Evolutionary conservation across 352 stramenopile genomes (phyloP).

Genomic region (Saprolegnia parasitica): DNA sequence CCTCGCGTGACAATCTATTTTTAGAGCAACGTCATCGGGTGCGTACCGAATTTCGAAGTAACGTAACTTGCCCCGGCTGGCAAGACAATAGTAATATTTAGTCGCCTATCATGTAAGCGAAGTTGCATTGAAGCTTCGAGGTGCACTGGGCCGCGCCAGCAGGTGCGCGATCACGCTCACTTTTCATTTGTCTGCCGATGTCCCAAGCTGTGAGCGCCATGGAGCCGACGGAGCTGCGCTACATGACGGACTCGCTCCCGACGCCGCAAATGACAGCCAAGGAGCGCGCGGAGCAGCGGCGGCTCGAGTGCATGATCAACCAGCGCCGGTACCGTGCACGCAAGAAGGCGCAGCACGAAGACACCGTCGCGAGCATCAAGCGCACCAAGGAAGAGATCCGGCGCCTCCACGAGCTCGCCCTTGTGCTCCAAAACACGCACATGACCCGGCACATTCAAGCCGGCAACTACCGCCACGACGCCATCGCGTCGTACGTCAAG

Average conservation of each 20-base stretch:
- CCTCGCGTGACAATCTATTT: too few species aligned
- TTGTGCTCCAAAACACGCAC: background rate
- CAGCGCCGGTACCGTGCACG: slow-evolving; percentile 23
- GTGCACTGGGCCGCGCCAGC: background rate
- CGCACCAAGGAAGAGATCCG: background rate
- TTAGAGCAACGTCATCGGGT: background rate
- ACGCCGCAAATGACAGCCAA: background rate
- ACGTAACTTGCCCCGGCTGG: background rate
- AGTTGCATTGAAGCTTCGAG: background rate
- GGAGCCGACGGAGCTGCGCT: background rate
- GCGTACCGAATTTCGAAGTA: background rate
- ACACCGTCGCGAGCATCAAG: background rate
- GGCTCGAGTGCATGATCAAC: slow-evolving; percentile 25
- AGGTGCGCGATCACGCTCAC: background rate
- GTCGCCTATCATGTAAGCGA: background rate
- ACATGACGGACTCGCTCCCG: slow-evolving; percentile 7
- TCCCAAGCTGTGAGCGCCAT: background rate
- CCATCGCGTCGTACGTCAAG: slow-evolving; percentile 19
- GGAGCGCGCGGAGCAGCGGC: slow-evolving; percentile 2
- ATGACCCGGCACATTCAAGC: slow-evolving; percentile 13
- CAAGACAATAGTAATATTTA: too few species aligned
- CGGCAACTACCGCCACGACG: slow-evolving; percentile 5
- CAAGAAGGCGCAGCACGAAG: slow-evolving; percentile 1
- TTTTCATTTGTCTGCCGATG: background rate
- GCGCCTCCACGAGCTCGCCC: slow-evolving; percentile 8